phyloP scores from a whole-genome alignment of 1,284 basidiomycete species.

The Marasmius tenuissimus region DNA sequence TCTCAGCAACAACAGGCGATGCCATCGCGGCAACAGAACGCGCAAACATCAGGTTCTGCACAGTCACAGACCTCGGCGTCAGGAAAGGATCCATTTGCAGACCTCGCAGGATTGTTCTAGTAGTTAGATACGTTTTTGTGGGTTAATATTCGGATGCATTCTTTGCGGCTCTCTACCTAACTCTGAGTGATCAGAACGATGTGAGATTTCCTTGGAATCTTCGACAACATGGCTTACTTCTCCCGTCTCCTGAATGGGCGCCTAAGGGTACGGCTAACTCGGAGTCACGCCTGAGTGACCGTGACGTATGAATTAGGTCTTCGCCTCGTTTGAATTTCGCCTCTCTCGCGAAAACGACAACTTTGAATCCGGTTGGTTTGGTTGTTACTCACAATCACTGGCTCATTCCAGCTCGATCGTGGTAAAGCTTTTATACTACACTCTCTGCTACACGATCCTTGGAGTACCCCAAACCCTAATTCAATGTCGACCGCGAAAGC shows the following conservation, averaged over 20 bases:
- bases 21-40: conserved; percentile 21
- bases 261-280: too few species aligned
- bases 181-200: background rate
- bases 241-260: too few species aligned
- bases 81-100: conserved; percentile 79
- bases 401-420: too few species aligned
- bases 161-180: background rate
- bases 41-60: conserved; percentile 28
- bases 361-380: too few species aligned
- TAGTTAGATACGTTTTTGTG: background rate
- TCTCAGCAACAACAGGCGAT: conserved; percentile 21
- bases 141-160: background rate
- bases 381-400: too few species aligned
- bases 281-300: too few species aligned
- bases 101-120: conserved; percentile 74
- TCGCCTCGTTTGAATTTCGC: too few species aligned
- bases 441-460: background rate
- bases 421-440: background rate
- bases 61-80: too few species aligned
- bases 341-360: too few species aligned
- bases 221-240: too few species aligned
- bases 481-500: conserved; percentile 23
- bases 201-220: too few species aligned
- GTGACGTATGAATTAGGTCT: too few species aligned
- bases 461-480: background rate